Percentiles rank a stretch among this genome's conserved stretches.
Evolutionary conservation across 768 basidiomycete species (phyloP).

Genomic region (Trametes coccinea): DNA sequence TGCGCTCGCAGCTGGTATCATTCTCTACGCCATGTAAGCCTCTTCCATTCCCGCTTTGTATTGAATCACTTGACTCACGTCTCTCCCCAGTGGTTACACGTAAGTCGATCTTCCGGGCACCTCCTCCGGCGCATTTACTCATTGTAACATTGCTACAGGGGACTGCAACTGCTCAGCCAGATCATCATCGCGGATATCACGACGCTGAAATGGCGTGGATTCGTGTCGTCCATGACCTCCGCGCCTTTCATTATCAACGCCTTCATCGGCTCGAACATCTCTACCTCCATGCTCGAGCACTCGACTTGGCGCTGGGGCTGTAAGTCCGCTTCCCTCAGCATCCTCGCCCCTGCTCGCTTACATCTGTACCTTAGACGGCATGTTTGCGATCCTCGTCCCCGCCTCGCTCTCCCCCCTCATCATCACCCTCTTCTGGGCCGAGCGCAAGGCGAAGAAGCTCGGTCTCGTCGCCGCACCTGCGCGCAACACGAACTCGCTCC

Average conservation of each 20-base stretch:
- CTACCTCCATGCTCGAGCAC: slow-evolving; percentile 43
- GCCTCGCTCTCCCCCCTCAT: slow-evolving; percentile 29
- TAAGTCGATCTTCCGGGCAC: slow-evolving; percentile 30
- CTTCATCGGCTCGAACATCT: slow-evolving; percentile 64
- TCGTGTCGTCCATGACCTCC: slow-evolving; percentile 48
- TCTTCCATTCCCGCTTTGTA: not conserved
- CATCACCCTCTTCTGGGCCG: slow-evolving; percentile 32
- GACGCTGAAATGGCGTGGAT: slow-evolving; percentile 32
- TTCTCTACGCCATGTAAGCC: slow-evolving; percentile 56
- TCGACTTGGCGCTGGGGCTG: slow-evolving; percentile 72
- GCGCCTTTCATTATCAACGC: slow-evolving; percentile 62
- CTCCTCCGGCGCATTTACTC: not conserved
- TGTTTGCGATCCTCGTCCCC: slow-evolving; percentile 37
- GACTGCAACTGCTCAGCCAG: slow-evolving; percentile 63
- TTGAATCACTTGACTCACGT: slow-evolving; percentile 24
- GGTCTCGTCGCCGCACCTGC: slow-evolving; percentile 33
- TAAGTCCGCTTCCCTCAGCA: slow-evolving; percentile 22
- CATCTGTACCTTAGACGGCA: slow-evolving; percentile 20
- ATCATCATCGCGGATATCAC: slow-evolving; percentile 40
- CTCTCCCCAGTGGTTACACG: slow-evolving; percentile 55
- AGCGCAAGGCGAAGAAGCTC: slow-evolving; percentile 28
- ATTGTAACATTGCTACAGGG: slow-evolving; percentile 33
- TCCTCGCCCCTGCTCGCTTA: not conserved
- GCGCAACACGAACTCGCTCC: slow-evolving; percentile 30
- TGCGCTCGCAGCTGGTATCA: slow-evolving; percentile 40